phyloP scores from a whole-genome alignment of 2,329 filamentous ascomycete genomes.

The Fusarium sambucinum region DNA sequence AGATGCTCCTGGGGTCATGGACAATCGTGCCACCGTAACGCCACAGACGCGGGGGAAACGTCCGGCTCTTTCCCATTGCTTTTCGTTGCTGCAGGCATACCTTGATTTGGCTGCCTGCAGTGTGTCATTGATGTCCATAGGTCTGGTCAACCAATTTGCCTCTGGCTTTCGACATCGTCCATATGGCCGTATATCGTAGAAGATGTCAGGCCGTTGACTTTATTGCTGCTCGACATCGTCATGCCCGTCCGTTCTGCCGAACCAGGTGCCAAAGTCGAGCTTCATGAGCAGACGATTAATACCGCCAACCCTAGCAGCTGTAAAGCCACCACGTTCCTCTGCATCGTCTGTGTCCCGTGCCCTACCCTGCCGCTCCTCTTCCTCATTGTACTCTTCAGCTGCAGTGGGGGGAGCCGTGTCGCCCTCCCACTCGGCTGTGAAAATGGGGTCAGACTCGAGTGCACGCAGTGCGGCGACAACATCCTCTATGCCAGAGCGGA shows the following conservation, averaged over 20 bases:
- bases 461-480: conserved; percentile 69
- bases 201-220: conserved; percentile 16
- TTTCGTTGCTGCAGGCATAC: conserved; percentile 28
- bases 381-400: conserved; percentile 29
- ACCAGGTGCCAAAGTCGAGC: conserved; percentile 77
- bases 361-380: conserved; percentile 18
- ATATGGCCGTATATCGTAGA: conserved; percentile 2
- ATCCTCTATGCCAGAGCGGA: conserved; percentile 76
- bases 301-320: conserved; percentile 79
- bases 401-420: conserved; percentile 38
- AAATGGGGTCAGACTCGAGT: conserved; percentile 59
- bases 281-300: conserved; percentile 93
- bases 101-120: conserved; percentile 33
- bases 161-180: background rate
- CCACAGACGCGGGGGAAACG: conserved; percentile 38
- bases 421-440: conserved; percentile 60
- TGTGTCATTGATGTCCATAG: conserved; percentile 9
- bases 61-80: conserved; percentile 23
- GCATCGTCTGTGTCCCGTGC: conserved; percentile 57
- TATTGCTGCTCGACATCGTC: conserved; percentile 25
- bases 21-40: conserved; percentile 48
- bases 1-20: conserved; percentile 39
- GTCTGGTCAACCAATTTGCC: conserved; percentile 9
- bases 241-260: conserved; percentile 53
- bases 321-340: conserved; percentile 62